Evolutionary conservation across 2,329 filamentous ascomycete genomes (phyloP).

Genomic region (Fusarium pseudonygamai): DNA sequence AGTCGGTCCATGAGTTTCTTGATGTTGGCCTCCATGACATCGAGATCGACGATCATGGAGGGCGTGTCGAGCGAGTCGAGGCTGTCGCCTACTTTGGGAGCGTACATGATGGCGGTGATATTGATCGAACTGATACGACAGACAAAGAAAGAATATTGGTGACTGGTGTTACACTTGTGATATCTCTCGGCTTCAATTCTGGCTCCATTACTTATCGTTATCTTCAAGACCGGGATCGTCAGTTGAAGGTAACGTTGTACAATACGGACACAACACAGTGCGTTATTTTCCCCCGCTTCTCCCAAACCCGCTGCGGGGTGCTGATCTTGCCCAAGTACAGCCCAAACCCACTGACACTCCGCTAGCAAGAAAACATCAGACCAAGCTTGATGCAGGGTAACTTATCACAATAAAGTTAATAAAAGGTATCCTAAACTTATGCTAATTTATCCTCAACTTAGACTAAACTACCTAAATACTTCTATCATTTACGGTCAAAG

Average conservation of each 20-base stretch:
- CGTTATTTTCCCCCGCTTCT: neutral
- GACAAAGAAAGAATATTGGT: neutral
- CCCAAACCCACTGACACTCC: neutral
- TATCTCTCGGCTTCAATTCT: conserved; percentile 1
- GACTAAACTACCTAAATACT: neutral
- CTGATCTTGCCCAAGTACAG: neutral
- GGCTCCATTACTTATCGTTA: neutral
- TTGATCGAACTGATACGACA: neutral
- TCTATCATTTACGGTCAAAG: accelerated
- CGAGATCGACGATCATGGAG: conserved; percentile 64
- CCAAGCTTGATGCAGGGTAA: neutral
- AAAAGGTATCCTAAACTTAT: neutral
- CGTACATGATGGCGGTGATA: neutral
- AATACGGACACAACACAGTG: neutral
- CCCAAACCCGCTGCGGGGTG: neutral
- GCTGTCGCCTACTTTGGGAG: conserved; percentile 13
- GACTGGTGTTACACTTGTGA: too few species aligned
- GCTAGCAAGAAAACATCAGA: neutral
- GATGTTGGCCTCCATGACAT: conserved; percentile 62
- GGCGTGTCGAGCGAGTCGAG: conserved; percentile 58
- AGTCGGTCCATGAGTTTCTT: conserved; percentile 56
- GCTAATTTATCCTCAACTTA: neutral
- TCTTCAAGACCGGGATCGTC: neutral
- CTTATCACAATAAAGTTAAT: neutral
- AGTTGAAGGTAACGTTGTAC: conserved; percentile 10